Base-by-base conservation (phyloP, 768 basidiomycete species). In the Cyclocybe cylindracea region DNA sequence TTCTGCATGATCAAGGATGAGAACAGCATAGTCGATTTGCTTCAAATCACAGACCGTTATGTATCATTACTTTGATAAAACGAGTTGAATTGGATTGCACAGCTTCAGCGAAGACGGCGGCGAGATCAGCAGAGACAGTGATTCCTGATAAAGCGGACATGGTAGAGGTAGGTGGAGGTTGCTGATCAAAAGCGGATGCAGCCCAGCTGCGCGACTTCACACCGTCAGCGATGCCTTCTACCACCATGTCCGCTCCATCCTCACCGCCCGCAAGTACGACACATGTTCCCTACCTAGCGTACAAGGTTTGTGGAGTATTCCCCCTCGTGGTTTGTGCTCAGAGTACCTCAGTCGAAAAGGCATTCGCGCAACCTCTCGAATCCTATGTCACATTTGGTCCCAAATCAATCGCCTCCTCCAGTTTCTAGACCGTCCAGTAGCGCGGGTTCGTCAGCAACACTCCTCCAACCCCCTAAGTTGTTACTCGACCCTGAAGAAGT, bases 131-230 rank as follows among this genome's bases (percentile, higher is more conserved):
- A 11, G 87, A 82, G 46, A 84, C 77, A 34, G 70, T 66, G 61
- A 93, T 91, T 19, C 88, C 89, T 56, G 88, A 90, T 5, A 78
- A 78, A 37, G 88, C 80, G 44, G 87, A 85, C 90, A 93, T 91
- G 69, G 53, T 58, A 54, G 58, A 45, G 42, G 51, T 50, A 39
- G 38, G 53, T 58, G 55, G 58, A 45, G 42, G 51, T 50, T 44
- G 38, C 24, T 51, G 44, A 61, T 61, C 57, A 54, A 56, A 40
- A 49, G 48, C 51, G 51, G 33, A 39, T 38, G 54, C 53, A 29
- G 40, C 44, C 7, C 32, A 33, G 33, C 19, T 37, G 43, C 38
- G 16, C 39, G 41, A 45, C 44, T 29, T 40, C 46, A 31, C 44
- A 48, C 48, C 39, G 31, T 44, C 44, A 32, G 48, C 48, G 39